Evolutionary conservation across 2,329 filamentous ascomycete genomes (phyloP), one percentile per base, ranked within the genome.

Genomic region (Escovopsis sp.): DNA sequence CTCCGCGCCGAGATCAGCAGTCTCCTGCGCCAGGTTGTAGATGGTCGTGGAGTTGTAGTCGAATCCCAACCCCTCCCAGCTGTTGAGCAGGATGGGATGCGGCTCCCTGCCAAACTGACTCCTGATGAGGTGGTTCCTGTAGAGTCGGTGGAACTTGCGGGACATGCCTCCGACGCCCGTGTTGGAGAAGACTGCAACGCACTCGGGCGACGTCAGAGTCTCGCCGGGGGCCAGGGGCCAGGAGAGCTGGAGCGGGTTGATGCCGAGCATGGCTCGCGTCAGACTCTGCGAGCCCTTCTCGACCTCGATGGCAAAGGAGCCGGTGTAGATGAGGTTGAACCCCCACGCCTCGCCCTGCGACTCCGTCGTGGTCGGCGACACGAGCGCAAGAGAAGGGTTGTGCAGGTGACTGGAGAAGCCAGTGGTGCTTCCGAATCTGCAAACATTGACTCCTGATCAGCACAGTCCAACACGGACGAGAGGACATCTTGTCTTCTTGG

Each of bases 341-440:
- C 75, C 77, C 66, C 74, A 81, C 7, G 72, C 75, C 32, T 79
- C 68, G 1, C 77, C 77, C 2, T 67, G 63, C 0, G 68, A 67
- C 50, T 81, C 76, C 1, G 76, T 81, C 0, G 76, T 74, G 1
- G 60, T 62, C 0, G 75, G 69, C 3, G 70, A 61, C 0, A 73
- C 63, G 2, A 81, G 56, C 0, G 72, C 66, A 16, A 81, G 63
- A 58, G 81, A 81, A 0, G 76, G 76, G 48, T 81, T 81, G 52
- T 79, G 73, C 2, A 75, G 60, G 48, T 79, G 74, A 0, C 75
- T 79, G 0, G 76, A 75, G 51, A 76, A 81, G 1, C 77, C 77
- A 3, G 67, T 68, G 0, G 64, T 69, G 48, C 75, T 79, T 13
- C 71, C 71, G 52, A 81, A 80, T 6, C 74, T 75, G 35, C 46